phyloP scores from a whole-genome alignment of 345 rosid genomes.

The Pugionium dolabratum region DNA sequence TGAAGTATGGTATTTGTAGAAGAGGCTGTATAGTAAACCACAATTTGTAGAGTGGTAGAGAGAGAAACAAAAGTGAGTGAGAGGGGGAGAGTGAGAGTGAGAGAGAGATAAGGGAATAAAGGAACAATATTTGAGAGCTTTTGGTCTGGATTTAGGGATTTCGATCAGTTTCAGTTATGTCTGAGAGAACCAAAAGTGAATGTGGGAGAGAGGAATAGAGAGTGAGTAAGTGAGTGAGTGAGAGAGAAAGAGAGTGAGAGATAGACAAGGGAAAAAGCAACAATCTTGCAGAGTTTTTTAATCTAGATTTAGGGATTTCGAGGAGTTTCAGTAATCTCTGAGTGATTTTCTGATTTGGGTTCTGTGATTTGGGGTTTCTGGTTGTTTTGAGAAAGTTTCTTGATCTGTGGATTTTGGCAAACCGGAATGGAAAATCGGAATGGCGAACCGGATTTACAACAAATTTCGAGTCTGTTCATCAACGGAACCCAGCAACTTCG shows the following conservation, averaged over 20 bases:
- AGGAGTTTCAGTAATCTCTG: not conserved
- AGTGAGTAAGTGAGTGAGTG: too few species aligned
- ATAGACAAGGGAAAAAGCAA: conserved; percentile 8
- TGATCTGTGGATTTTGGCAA: conserved; percentile 28
- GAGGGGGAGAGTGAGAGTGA: conserved; percentile 1
- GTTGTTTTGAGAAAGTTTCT: conserved; percentile 22
- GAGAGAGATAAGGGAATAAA: too few species aligned
- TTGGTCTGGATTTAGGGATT: too few species aligned
- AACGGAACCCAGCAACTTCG: conserved; percentile 46
- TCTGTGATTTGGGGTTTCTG: conserved; percentile 9
- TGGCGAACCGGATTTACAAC: conserved; percentile 48
- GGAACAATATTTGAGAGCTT: too few species aligned
- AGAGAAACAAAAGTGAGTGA: conserved; percentile 32
- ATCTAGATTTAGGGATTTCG: not conserved
- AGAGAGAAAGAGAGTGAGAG: conserved; percentile 12
- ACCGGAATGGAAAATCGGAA: conserved; percentile 43
- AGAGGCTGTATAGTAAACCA: conserved; percentile 37
- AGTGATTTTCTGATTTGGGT: conserved; percentile 26
- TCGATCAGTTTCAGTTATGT: too few species aligned
- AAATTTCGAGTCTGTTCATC: conserved; percentile 41
- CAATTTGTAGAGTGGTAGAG: conserved; percentile 41
- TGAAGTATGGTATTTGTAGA: conserved; percentile 39
- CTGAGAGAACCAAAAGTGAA: too few species aligned
- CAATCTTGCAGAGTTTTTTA: conserved; percentile 24
- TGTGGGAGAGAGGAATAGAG: too few species aligned